Conservation (phyloP, 2,329 filamentous ascomycete genomes). For the Fusarium palustre region DNA sequence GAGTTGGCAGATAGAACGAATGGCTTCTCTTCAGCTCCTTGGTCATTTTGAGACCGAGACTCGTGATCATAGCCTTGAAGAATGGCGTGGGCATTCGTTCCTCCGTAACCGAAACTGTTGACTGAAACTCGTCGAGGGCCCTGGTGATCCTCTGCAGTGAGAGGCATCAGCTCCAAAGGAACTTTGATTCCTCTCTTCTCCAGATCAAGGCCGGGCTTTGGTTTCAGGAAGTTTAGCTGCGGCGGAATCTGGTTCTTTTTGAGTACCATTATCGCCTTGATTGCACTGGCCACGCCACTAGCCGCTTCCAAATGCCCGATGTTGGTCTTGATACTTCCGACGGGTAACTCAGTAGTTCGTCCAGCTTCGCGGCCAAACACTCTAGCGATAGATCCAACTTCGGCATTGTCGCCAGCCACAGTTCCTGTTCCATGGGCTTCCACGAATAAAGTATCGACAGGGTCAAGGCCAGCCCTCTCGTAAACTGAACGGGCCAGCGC, state of each 20-base stretch:
- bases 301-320: slow-evolving; percentile 24
- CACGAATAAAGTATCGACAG: neutral
- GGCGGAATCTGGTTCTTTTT: slow-evolving; percentile 25
- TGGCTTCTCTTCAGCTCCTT: neutral
- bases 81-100: slow-evolving; percentile 15
- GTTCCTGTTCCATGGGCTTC: slow-evolving; percentile 27
- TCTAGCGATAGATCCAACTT: slow-evolving; percentile 6
- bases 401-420: slow-evolving; percentile 12
- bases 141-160: neutral
- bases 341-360: neutral
- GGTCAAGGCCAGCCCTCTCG: neutral
- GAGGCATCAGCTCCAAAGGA: neutral
- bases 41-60: neutral
- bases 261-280: slow-evolving; percentile 28
- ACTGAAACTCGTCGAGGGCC: neutral
- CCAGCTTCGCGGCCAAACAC: slow-evolving; percentile 10
- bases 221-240: slow-evolving; percentile 12
- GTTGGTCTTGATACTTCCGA: slow-evolving; percentile 33
- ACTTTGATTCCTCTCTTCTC: slow-evolving; percentile 15
- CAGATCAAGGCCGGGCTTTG: slow-evolving; percentile 5
- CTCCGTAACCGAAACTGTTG: slow-evolving; percentile 19
- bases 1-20: slow-evolving; percentile 20
- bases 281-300: slow-evolving; percentile 17
- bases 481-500: slow-evolving; percentile 3
- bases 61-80: neutral